Evolutionary conservation across 2,329 filamentous ascomycete genomes (phyloP).

Genomic region (Stemphylium lycopersici): DNA sequence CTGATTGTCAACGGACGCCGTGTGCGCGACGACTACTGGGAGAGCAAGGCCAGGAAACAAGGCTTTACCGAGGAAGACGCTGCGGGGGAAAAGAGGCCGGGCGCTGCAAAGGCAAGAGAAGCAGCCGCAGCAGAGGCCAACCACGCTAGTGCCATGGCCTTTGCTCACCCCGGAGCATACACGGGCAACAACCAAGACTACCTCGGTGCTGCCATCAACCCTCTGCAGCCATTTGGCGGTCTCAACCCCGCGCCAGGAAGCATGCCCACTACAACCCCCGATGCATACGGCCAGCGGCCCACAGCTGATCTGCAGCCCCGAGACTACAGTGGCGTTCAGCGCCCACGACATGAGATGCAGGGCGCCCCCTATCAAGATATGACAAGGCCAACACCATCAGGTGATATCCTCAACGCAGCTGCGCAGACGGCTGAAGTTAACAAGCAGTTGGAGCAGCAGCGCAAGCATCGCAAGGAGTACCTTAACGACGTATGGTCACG

Average conservation of each 20-base stretch:
- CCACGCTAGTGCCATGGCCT: constrained; percentile 57
- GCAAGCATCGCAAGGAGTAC: constrained; percentile 78
- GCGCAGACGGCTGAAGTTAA: constrained; percentile 91
- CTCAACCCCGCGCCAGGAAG: constrained; percentile 72
- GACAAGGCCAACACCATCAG: constrained; percentile 74
- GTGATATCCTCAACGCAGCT: constrained; percentile 84
- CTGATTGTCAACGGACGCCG: constrained; percentile 88
- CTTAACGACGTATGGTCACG: constrained; percentile 82
- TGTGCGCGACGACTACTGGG: constrained; percentile 98
- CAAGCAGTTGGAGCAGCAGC: constrained; percentile 79
- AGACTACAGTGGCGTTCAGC: constrained; percentile 83
- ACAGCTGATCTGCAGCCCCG: constrained; percentile 76
- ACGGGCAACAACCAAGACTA: constrained; percentile 45
- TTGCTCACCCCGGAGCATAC: constrained; percentile 37
- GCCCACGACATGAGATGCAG: constrained; percentile 86
- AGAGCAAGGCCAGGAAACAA: constrained; percentile 94
- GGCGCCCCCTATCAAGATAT: constrained; percentile 85
- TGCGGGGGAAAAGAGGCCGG: constrained; percentile 93
- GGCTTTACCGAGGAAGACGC: constrained; percentile 97
- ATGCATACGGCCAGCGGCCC: constrained; percentile 73
- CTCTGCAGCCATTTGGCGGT: constrained; percentile 53
- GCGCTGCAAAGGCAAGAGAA: constrained; percentile 86
- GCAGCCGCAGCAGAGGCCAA: constrained; percentile 71
- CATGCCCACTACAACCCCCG: constrained; percentile 71
- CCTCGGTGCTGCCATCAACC: constrained; percentile 37